Conservation (phyloP, 768 basidiomycete species). For the Tricholoma sp. region DNA sequence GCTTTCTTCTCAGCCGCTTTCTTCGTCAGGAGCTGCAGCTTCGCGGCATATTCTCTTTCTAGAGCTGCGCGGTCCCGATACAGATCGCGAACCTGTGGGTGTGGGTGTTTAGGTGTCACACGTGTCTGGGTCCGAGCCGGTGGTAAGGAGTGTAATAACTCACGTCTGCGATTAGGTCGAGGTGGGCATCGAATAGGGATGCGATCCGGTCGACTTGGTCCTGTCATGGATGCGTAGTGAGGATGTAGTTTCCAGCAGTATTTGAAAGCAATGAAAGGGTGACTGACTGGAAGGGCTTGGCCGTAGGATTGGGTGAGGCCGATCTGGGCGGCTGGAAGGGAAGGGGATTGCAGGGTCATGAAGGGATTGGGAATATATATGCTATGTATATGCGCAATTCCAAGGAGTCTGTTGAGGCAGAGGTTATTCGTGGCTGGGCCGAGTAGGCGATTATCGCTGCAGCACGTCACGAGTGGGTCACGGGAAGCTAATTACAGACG, state of each 20-base stretch:
- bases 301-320: constrained; percentile 38
- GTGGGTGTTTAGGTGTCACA: not conserved
- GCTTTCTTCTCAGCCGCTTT: constrained; percentile 70
- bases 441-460: not conserved
- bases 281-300: constrained; percentile 46
- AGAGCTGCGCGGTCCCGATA: constrained; percentile 61
- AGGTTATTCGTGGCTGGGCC: no score
- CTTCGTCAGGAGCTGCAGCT: constrained; percentile 59
- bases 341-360: not conserved
- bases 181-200: constrained; percentile 53
- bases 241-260: not conserved
- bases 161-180: constrained; percentile 64
- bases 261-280: not conserved
- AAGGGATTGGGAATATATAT: not conserved
- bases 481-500: not conserved
- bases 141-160: constrained; percentile 19
- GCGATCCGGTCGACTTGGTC: constrained; percentile 70
- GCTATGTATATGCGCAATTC: not conserved
- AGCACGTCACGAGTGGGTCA: not conserved
- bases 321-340: constrained; percentile 3
- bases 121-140: not conserved
- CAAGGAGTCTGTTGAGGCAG: no score
- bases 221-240: constrained; percentile 28
- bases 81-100: constrained; percentile 61
- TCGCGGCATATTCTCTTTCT: constrained; percentile 76